phyloP scores from a whole-genome alignment of 306 rosid genomes.

The Betula pendula region DNA sequence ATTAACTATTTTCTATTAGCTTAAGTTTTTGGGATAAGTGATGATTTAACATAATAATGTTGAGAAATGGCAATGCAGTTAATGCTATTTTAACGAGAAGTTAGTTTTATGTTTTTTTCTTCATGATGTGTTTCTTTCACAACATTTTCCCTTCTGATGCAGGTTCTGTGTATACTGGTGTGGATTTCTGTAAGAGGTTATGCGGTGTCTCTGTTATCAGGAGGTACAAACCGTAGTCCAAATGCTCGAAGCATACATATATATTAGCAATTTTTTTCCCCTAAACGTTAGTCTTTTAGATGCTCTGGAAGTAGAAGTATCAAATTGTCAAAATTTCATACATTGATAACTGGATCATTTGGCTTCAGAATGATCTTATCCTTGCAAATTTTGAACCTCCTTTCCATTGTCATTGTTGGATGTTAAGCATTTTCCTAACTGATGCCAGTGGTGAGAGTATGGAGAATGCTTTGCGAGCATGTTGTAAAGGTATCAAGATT shows the following conservation, averaged over 20 bases:
- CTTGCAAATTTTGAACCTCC: neutral
- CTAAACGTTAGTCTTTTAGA: neutral
- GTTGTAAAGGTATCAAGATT: constrained; percentile 98
- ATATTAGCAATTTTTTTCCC: constrained; percentile 10
- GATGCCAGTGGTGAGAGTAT: constrained; percentile 92
- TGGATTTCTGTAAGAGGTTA: constrained; percentile 94
- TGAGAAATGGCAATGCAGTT: neutral
- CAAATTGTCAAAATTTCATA: constrained; percentile 4
- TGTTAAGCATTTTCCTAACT: constrained; percentile 22
- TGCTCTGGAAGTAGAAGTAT: neutral
- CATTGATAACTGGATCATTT: neutral
- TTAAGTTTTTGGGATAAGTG: too few species aligned
- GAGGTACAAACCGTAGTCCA: constrained; percentile 58
- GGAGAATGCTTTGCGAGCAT: constrained; percentile 99
- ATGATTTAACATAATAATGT: neutral
- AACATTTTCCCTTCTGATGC: constrained; percentile 28
- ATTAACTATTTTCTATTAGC: too few species aligned
- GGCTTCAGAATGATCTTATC: neutral
- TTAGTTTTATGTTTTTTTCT: neutral
- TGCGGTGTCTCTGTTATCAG: constrained; percentile 94
- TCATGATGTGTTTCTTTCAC: constrained; percentile 6
- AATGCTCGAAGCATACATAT: neutral
- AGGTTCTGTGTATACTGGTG: constrained; percentile 94
- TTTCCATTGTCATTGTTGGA: constrained; percentile 14
- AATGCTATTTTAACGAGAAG: neutral